Conservation (phyloP, 2,329 filamentous ascomycete genomes). For the Neopestalotiopsis rosae region DNA sequence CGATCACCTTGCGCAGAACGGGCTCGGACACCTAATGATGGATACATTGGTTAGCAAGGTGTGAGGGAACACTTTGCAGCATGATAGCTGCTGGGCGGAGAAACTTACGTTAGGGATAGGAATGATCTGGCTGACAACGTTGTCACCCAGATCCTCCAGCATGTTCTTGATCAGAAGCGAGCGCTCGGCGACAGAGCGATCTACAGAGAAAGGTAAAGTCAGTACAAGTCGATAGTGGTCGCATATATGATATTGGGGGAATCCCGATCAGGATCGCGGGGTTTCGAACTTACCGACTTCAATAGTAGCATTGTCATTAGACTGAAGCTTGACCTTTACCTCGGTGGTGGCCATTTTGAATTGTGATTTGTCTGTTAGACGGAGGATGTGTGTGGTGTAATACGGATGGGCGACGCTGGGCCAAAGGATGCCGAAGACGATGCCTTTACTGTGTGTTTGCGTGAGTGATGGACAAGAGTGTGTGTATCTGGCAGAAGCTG, state of each 20-base stretch:
- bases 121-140: constrained; percentile 69
- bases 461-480: neutral
- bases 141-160: constrained; percentile 87
- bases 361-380: constrained; percentile 13
- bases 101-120: constrained; percentile 80
- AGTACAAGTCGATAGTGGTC: constrained; percentile 23
- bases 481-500: neutral
- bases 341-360: constrained; percentile 26
- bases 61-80: neutral
- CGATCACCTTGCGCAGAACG: constrained; percentile 93
- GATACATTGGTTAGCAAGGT: constrained; percentile 20
- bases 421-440: neutral
- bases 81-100: neutral
- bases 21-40: constrained; percentile 78
- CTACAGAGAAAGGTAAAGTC: constrained; percentile 46
- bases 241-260: constrained; percentile 8
- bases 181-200: constrained; percentile 85
- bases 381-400: neutral
- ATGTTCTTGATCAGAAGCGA: constrained; percentile 98
- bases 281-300: constrained; percentile 29
- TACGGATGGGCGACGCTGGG: neutral
- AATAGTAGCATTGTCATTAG: constrained; percentile 30
- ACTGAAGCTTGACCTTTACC: constrained; percentile 26
- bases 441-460: neutral
- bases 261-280: neutral